Evolutionary conservation across 2,329 filamentous ascomycete genomes (phyloP).

Genomic region (Alternaria viburni): DNA sequence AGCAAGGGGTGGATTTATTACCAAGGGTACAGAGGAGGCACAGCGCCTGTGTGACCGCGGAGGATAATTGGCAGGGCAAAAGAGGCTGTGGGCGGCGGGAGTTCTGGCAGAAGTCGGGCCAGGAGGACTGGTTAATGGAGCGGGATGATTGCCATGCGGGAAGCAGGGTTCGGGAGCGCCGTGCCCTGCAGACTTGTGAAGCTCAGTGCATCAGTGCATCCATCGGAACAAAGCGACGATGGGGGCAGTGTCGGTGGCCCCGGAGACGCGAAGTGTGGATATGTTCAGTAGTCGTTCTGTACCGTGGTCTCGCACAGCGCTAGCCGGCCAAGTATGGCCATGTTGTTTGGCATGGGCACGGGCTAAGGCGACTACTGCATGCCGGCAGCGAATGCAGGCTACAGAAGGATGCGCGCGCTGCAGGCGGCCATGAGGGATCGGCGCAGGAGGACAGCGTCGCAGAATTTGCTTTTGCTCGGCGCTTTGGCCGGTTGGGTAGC

Average conservation of each 20-base stretch:
- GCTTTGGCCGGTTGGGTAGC: conserved; percentile 29
- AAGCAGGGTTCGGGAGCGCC: neutral
- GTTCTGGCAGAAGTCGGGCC: conserved; percentile 1
- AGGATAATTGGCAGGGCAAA: conserved; percentile 5
- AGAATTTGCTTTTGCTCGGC: conserved; percentile 20
- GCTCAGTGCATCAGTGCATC: neutral
- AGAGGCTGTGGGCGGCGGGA: conserved; percentile 4
- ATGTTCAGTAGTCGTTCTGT: neutral
- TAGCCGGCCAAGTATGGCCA: conserved; percentile 1
- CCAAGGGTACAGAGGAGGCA: neutral
- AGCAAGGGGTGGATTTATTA: conserved; percentile 2
- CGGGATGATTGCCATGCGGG: neutral
- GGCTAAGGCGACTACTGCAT: conserved; percentile 3
- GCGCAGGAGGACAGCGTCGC: conserved; percentile 3
- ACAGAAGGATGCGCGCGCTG: conserved; percentile 9
- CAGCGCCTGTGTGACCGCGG: neutral
- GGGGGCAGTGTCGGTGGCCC: neutral
- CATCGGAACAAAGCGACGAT: neutral
- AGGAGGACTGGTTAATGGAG: neutral
- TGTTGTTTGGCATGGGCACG: conserved; percentile 4
- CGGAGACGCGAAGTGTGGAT: neutral
- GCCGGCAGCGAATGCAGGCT: conserved; percentile 6
- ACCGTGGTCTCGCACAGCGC: neutral
- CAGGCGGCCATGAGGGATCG: conserved; percentile 19
- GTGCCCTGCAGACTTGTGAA: neutral